phyloP scores from a whole-genome alignment of 805 yeast genomes.

The Maudiozyma serrabonitensis region DNA sequence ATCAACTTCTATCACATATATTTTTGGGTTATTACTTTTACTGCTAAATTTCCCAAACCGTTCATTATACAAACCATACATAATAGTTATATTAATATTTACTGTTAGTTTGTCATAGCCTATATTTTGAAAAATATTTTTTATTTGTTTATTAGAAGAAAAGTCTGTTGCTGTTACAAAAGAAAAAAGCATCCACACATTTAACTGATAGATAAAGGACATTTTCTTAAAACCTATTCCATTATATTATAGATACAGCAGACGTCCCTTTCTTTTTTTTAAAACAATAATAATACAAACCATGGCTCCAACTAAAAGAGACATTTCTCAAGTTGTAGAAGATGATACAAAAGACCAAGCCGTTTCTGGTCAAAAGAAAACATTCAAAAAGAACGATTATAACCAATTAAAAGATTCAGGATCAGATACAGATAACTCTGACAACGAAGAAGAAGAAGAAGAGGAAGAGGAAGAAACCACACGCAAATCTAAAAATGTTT shows the following conservation, averaged over 20 bases:
- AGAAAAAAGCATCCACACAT: too few species aligned
- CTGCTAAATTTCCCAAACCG: background rate
- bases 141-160: too few species aligned
- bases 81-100: too few species aligned
- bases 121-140: too few species aligned
- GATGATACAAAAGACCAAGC: background rate
- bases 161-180: too few species aligned
- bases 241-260: too few species aligned
- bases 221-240: too few species aligned
- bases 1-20: background rate
- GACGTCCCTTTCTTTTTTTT: too few species aligned
- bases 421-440: constrained; percentile 21
- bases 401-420: constrained; percentile 10
- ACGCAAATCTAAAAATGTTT: constrained; percentile 4
- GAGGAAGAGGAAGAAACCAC: constrained; percentile 12
- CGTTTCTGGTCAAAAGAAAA: background rate
- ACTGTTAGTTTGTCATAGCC: too few species aligned
- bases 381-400: background rate
- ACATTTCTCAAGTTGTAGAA: constrained; percentile 3
- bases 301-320: constrained; percentile 5
- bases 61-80: too few species aligned
- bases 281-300: too few species aligned
- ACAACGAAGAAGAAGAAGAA: constrained; percentile 15
- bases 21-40: background rate
- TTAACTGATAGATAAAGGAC: too few species aligned